These are phyloP conservation scores for Elongisporangium anandrum DNA, from an alignment of 352 stramenopile genomes.

Conservation along the genomic window DNA sequence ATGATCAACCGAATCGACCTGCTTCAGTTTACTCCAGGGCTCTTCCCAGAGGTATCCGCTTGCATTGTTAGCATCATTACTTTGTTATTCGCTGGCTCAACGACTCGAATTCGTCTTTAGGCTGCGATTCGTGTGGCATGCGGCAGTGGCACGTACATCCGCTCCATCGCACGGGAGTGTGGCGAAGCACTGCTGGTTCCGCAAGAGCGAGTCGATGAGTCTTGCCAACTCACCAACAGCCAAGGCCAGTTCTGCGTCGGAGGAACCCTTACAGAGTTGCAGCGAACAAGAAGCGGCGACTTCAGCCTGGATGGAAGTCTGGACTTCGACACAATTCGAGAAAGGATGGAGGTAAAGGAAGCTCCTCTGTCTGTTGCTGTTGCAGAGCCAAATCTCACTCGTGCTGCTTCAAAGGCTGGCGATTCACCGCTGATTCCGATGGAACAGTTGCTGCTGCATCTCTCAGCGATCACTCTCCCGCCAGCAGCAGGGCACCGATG, in stretches of 20 bases:
- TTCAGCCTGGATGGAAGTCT: constrained; percentile 53
- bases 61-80: neutral
- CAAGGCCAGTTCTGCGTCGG: constrained; percentile 40
- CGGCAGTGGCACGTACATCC: constrained; percentile 80
- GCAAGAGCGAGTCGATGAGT: constrained; percentile 9
- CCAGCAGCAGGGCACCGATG: constrained; percentile 28
- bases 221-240: constrained; percentile 22
- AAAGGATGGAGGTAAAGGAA: constrained; percentile 28
- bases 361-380: neutral
- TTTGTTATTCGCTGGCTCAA: neutral
- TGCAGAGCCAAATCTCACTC: neutral
- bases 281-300: constrained; percentile 56
- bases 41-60: constrained; percentile 57
- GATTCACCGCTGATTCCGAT: constrained; percentile 42
- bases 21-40: constrained; percentile 33
- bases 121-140: constrained; percentile 58
- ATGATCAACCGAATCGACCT: constrained; percentile 34
- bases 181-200: constrained; percentile 59
- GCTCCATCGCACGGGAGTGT: constrained; percentile 82
- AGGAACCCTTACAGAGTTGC: constrained; percentile 57
- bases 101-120: constrained; percentile 1
- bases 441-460: constrained; percentile 51
- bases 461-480: constrained; percentile 39
- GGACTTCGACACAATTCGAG: constrained; percentile 50
- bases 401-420: constrained; percentile 20